Evolutionary conservation across 176 grass and related monocot genomes (phyloP).

Genomic region (Avena insularis): DNA sequence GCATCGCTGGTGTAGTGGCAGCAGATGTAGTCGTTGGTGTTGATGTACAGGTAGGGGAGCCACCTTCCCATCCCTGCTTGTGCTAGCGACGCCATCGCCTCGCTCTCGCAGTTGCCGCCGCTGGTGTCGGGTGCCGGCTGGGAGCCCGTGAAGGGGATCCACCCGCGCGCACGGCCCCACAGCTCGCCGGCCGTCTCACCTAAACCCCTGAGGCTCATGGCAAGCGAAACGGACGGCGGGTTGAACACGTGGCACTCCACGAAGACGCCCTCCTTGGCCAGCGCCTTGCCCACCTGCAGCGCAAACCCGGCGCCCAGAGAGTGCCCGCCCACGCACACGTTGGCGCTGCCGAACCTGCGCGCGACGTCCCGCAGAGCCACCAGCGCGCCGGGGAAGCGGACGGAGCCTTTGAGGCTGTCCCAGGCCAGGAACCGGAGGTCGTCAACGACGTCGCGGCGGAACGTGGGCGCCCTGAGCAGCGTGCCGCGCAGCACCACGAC

Average conservation of each 20-base stretch:
- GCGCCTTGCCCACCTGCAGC: slow-evolving; percentile 82
- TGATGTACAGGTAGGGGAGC: slow-evolving; percentile 85
- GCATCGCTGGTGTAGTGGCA: slow-evolving; percentile 67
- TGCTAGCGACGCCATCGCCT: slow-evolving; percentile 34
- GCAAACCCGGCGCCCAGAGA: slow-evolving; percentile 83
- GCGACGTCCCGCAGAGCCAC: slow-evolving; percentile 52
- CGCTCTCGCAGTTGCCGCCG: slow-evolving; percentile 1
- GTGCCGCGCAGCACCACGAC: slow-evolving; percentile 75
- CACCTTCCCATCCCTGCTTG: slow-evolving; percentile 49
- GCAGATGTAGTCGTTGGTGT: slow-evolving; percentile 85
- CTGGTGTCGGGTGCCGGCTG: background rate
- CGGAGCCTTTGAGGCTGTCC: slow-evolving; percentile 83
- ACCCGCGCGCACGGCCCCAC: slow-evolving; percentile 54
- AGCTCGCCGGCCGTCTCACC: slow-evolving; percentile 67
- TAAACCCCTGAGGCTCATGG: slow-evolving; percentile 61
- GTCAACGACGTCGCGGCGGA: slow-evolving; percentile 66
- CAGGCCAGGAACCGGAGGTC: slow-evolving; percentile 77
- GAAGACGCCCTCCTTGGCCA: slow-evolving; percentile 69
- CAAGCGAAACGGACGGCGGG: slow-evolving; percentile 82
- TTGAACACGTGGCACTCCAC: slow-evolving; percentile 97
- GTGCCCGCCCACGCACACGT: slow-evolving; percentile 71
- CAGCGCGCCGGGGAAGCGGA: slow-evolving; percentile 72
- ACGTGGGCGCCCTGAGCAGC: slow-evolving; percentile 54
- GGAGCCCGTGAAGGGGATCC: slow-evolving; percentile 50
- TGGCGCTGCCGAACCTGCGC: slow-evolving; percentile 31